Base-by-base conservation (phyloP, 106 monocot genomes). In the Dendrobium catenatum region DNA sequence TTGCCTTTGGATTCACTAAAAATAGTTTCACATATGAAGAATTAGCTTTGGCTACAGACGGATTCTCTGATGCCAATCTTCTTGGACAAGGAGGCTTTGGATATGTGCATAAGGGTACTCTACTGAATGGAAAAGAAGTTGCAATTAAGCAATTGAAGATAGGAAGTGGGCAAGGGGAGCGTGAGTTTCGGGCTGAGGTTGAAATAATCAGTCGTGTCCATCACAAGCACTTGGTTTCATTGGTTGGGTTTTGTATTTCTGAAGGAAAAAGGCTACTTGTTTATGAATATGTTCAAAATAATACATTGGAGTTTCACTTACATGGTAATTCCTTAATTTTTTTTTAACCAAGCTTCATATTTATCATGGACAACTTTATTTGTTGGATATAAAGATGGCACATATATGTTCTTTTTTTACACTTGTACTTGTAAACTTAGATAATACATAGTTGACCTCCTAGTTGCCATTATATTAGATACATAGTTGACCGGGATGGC, bases 1-100 rank as follows among this genome's bases (percentile, higher is more conserved):
- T 73, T 18, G 42, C 47, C 26, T 58, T 68, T 43, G 67, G 78
- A 33, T 74, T 80, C 47, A 49, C 78, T 7, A 82, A 78, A 33
- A 88, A 81, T 59, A 15, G 80, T 67, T 88, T 80, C 77, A 81
- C 80, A 66, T 85, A 80, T 77, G 87, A 85, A 54, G 90, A 90
- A 73, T 68, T 90, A 58, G 44, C 80, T 18, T 27, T 76, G 67
- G 85, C 90, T n/a, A 81, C 90, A 9, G 51, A 87, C 80, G 90
- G 90, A 68, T 90, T 90, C 72, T 87, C 90, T 40, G 87, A 87
- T 51, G 73, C 85, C 10, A 90, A 90, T 81, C 87, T 90, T 72
- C 85, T 90, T 41, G 90, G 90, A 20, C 85, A 85, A 80, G 90
- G 90, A 13, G 90, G 90, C 9, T 90, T 90, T 55, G 90, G 90